Percentiles rank a stretch among this genome's conserved stretches.
These are phyloP conservation scores for Ceriops decandra DNA, from an alignment of 345 rosid genomes.

Conservation along the genomic window DNA sequence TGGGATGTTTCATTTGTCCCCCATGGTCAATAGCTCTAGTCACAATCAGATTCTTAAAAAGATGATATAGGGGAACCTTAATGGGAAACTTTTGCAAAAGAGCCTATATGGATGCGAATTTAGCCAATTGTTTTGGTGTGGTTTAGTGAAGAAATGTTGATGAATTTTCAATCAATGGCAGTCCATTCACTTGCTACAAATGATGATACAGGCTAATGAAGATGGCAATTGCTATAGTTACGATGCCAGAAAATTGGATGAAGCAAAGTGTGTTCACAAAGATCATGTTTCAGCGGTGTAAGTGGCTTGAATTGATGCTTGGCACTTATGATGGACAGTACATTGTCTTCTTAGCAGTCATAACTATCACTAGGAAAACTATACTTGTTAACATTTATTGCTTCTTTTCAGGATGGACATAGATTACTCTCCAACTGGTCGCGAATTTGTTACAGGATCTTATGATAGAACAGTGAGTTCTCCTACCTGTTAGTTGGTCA, in stretches of 20 bases:
- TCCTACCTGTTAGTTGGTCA: slow-evolving; percentile 1
- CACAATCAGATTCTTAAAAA: not conserved
- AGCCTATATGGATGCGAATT: too few relatives aligned
- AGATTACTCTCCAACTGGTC: slow-evolving; percentile 95
- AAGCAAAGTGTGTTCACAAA: slow-evolving; percentile 89
- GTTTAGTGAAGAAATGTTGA: too few relatives aligned
- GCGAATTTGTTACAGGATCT: slow-evolving; percentile 97
- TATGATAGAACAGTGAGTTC: slow-evolving; percentile 85
- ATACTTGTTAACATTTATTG: not conserved
- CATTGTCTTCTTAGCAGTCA: not conserved
- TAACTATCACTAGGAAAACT: slow-evolving; percentile 2
- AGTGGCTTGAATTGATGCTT: slow-evolving; percentile 24
- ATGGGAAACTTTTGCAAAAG: too few relatives aligned
- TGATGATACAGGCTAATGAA: slow-evolving; percentile 79
- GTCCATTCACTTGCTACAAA: not conserved
- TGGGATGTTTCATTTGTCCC: not conserved
- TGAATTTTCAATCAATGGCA: not conserved
- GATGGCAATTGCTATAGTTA: slow-evolving; percentile 91
- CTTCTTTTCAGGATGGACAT: slow-evolving; percentile 75
- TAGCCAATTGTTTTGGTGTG: too few relatives aligned
- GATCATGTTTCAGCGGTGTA: slow-evolving; percentile 99
- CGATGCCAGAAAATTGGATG: slow-evolving; percentile 79
- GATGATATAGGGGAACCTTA: not conserved
- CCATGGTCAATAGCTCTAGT: not conserved
- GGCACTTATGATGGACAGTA: not conserved